These are phyloP conservation scores for Backusella macrospora DNA, from an alignment of 192 early-diverging fungal genomes.

Conservation along the genomic window DNA sequence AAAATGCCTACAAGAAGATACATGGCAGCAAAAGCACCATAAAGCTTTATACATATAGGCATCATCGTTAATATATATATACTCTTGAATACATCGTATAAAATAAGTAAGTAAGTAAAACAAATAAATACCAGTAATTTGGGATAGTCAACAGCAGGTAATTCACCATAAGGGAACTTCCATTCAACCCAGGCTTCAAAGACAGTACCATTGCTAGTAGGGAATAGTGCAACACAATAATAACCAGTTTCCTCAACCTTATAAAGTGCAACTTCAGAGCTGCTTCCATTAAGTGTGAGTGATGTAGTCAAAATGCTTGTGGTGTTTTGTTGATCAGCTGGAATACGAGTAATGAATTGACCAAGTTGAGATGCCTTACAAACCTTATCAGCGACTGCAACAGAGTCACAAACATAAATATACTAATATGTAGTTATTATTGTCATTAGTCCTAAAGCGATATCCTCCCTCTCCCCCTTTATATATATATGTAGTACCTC, in stretches of 20 bases:
- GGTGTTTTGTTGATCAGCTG: constrained; percentile 36
- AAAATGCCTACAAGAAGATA: constrained; percentile 75
- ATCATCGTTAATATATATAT: neutral
- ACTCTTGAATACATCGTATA: too few relatives aligned
- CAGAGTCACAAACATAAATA: constrained; percentile 56
- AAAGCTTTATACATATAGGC: constrained; percentile 56
- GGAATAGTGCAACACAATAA: constrained; percentile 74
- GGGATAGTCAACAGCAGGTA: constrained; percentile 88
- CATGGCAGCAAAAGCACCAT: constrained; percentile 69
- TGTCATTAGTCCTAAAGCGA: neutral
- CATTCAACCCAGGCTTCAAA: constrained; percentile 67
- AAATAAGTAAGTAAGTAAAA: too few relatives aligned
- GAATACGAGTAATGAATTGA: constrained; percentile 58
- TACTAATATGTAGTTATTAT: neutral
- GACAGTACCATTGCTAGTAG: constrained; percentile 26
- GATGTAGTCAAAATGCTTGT: constrained; percentile 37
- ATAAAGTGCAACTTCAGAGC: constrained; percentile 59
- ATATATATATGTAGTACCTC: constrained; percentile 18
- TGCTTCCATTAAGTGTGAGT: constrained; percentile 38
- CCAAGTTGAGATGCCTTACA: constrained; percentile 56
- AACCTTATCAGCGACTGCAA: constrained; percentile 53
- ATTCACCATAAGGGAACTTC: constrained; percentile 78
- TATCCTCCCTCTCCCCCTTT: neutral
- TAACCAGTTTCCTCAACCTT: constrained; percentile 76
- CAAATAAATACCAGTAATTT: constrained; percentile 75